Base-by-base conservation (phyloP, 2,329 filamentous ascomycete species). In the Neocatenulostroma microsporum region DNA sequence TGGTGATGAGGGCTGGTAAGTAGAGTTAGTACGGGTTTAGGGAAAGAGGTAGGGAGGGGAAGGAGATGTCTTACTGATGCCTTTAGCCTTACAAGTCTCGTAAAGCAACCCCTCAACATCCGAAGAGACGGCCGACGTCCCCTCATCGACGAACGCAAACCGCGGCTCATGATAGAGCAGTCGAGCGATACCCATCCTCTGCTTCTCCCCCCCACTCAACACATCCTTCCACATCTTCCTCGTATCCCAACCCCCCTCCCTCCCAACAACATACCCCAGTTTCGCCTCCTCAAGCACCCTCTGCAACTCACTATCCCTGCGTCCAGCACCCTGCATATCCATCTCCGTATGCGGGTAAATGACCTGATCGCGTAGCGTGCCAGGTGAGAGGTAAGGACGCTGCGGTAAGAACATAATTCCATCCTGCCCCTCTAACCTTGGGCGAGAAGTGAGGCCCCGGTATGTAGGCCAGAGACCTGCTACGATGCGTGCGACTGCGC, bases 381-480 rank as follows among this genome's bases (percentile, higher is more conserved):
- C 91, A 15, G 89, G 83, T 58, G 81, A 89, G 21, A 96, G 75
- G 54, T 96, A 96, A 0, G 89, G 87, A 12, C 89, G 75, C 60
- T 98, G 91, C 0, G 91, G 91, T 9, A 98, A 73, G 64, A 98
- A 96, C 88, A 98, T 96, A 65, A 98, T 94, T 41, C 91, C 91
- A 47, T 96, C 89, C 45, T 58, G 51, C 12, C 55, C 58, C 44
- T 81, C 73, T 25, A 68, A 73, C 54, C 91, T 85, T 3, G 91
- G 89, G 1, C 88, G 78, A 40, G 84, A 93, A 13, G 95, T 85
- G 2, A 98, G 71, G 3, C 91, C 91, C 29, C 91, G 82, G 58
- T 96, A 98, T 1, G 93, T 83, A 1, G 91, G 93, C 91, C 93
- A 98, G 8, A 98, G 70, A 1, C 91, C 91, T 0, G 89, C 87